Evolutionary conservation across 1,284 basidiomycete genomes (phyloP).

Genomic region (Naganishia liquefaciens): DNA sequence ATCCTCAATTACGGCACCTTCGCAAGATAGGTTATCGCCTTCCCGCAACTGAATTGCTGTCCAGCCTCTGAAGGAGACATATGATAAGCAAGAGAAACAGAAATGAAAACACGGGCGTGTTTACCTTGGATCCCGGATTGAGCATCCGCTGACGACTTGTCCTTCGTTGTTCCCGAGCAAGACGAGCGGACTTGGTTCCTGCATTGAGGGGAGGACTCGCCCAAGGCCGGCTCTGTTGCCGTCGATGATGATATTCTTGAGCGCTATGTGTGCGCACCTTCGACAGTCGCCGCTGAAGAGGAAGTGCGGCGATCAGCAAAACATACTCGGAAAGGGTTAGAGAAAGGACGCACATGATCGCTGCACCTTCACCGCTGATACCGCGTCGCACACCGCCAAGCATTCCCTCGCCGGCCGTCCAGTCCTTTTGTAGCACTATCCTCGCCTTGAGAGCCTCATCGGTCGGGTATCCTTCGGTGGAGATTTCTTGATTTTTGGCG

Average conservation of each 20-base stretch:
- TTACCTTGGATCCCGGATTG: conserved; percentile 44
- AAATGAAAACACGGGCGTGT: not conserved
- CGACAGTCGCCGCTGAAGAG: conserved; percentile 50
- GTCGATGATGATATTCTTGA: conserved; percentile 51
- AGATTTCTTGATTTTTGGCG: conserved; percentile 56
- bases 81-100: not conserved
- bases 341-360: conserved; percentile 8
- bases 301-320: not conserved
- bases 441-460: conserved; percentile 52
- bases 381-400: not conserved
- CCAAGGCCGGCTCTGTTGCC: conserved; percentile 48
- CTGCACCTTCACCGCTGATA: not conserved
- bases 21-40: conserved; percentile 52
- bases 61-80: conserved; percentile 45
- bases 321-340: not conserved
- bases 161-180: conserved; percentile 54
- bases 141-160: conserved; percentile 45
- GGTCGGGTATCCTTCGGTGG: conserved; percentile 55
- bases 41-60: conserved; percentile 54
- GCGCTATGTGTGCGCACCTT: conserved; percentile 50
- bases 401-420: not conserved
- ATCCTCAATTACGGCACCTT: conserved; percentile 47
- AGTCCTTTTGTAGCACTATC: conserved; percentile 36
- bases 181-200: conserved; percentile 44
- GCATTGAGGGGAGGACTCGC: conserved; percentile 37